Evolutionary conservation across 1,284 basidiomycete species (phyloP), one percentile per base, ranked within the genome.

Genomic region (Papiliotrema laurentii): DNA sequence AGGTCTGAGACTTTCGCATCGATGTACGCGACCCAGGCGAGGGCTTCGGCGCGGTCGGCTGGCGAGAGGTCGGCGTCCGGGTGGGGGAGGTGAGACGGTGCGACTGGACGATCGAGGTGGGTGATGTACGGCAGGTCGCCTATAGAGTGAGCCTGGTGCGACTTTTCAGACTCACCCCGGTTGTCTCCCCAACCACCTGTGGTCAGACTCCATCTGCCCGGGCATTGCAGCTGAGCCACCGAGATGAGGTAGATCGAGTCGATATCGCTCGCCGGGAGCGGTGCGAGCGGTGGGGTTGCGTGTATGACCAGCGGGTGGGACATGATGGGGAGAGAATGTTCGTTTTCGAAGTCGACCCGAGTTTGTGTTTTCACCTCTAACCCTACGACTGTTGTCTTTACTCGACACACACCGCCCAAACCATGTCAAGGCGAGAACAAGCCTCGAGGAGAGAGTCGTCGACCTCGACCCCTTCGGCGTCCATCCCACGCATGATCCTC

Each of bases 1-100:
- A 73, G 59, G 45, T 73, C 71, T 2, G 61, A 56, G 9, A 71
- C 50, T 22, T 59, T 59, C n/a, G 57, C 59, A 22, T 72, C 62
- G 34, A 73, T 66, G 47, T 66, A 69, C 3, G 68, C 55, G 48
- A 55, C 55, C 71, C 71, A 73, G 6, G 54, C 50, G 4, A 55
- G 37, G 3, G 51, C 44, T 26, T 73, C 68, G 2, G 64, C 59
- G 24, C 49, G 56, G 27, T 71, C 61, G 13, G 38, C 33, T 2
- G 28, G 25, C 1, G 49, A 49, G 4, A 72, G 56, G 4, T 40
- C 21, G 1, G 45, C 49, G 46, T 71, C 67, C 5, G 60, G 58
- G 43, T 69, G 58, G 24, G 50, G 27, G 2, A 68, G 50, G 39
- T 66, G 54, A 5, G 33, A 28, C 9, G 46, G n/a, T 4, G 44